Evolutionary conservation across 2,329 filamentous ascomycete genomes (phyloP).

Genomic region (Colletotrichum salicis): DNA sequence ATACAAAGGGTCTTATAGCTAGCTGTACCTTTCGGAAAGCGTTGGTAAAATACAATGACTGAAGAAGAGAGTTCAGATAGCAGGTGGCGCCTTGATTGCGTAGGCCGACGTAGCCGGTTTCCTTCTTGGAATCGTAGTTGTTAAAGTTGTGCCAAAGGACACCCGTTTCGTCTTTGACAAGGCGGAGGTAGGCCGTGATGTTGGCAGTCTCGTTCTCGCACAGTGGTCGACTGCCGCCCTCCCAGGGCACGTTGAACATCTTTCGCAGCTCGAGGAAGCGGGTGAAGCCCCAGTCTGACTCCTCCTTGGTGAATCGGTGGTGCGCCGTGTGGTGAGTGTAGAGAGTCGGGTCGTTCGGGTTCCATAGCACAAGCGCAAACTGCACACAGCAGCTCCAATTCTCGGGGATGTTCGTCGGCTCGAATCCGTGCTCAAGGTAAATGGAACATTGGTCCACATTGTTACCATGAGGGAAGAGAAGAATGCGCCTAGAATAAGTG

Average conservation of each 20-base stretch:
- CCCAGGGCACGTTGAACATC: conserved; percentile 84
- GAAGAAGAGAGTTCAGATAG: conserved; percentile 85
- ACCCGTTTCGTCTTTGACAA: conserved; percentile 88
- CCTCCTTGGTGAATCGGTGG: conserved; percentile 94
- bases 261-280: conserved; percentile 88
- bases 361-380: conserved; percentile 94
- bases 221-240: conserved; percentile 74
- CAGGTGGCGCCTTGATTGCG: conserved; percentile 97
- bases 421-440: conserved; percentile 95
- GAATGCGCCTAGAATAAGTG: conserved; percentile 74
- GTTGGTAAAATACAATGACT: conserved; percentile 89
- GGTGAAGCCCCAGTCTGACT: conserved; percentile 99
- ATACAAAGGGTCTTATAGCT: conserved; percentile 14
- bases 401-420: conserved; percentile 76
- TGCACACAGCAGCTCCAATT: conserved; percentile 98
- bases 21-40: conserved; percentile 84
- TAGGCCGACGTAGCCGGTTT: conserved; percentile 95
- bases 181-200: conserved; percentile 83
- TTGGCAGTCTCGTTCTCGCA: conserved; percentile 82
- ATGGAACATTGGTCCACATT: conserved; percentile 94
- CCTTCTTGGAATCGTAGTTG: conserved; percentile 99
- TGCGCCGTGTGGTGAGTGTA: conserved; percentile 86
- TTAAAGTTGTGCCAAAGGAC: conserved; percentile 91
- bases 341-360: conserved; percentile 89
- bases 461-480: conserved; percentile 96